phyloP scores from a whole-genome alignment of 75 land plant genomes.

The Cunninghamia lanceolata region DNA sequence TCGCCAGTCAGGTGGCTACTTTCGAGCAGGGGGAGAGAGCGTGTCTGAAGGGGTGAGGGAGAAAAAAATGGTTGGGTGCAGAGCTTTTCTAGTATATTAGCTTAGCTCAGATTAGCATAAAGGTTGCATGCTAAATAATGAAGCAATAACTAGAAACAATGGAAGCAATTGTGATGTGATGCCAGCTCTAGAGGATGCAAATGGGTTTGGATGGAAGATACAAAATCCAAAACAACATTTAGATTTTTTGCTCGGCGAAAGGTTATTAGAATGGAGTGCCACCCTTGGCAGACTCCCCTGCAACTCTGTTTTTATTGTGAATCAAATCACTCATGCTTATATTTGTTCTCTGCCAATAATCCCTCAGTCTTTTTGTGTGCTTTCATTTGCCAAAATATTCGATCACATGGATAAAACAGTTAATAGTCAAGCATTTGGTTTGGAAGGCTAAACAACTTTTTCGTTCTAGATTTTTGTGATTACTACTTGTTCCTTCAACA shows the following conservation, averaged over 20 bases:
- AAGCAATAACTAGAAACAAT: not conserved
- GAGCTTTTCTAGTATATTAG: not conserved
- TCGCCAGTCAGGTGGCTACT: not conserved
- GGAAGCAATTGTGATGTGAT: no score
- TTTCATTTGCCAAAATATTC: no score
- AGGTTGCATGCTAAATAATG: not conserved
- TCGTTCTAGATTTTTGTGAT: no score
- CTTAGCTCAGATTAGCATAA: not conserved
- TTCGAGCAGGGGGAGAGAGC: not conserved
- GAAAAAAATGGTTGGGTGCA: not conserved
- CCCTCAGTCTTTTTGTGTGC: no score
- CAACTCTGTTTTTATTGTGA: no score
- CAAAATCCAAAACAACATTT: not conserved
- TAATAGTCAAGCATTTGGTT: no score
- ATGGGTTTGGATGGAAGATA: not conserved
- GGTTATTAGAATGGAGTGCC: not conserved
- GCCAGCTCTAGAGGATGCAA: not conserved
- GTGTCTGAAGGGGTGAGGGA: not conserved
- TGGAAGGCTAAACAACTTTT: no score
- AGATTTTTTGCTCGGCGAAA: not conserved
- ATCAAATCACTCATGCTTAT: no score
- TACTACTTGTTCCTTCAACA: no score
- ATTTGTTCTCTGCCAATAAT: no score
- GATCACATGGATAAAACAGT: no score
- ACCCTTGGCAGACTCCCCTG: no score